These are phyloP conservation scores for Saccharomycopsis vini DNA, from an alignment of 805 yeast species.

Conservation along the genomic window DNA sequence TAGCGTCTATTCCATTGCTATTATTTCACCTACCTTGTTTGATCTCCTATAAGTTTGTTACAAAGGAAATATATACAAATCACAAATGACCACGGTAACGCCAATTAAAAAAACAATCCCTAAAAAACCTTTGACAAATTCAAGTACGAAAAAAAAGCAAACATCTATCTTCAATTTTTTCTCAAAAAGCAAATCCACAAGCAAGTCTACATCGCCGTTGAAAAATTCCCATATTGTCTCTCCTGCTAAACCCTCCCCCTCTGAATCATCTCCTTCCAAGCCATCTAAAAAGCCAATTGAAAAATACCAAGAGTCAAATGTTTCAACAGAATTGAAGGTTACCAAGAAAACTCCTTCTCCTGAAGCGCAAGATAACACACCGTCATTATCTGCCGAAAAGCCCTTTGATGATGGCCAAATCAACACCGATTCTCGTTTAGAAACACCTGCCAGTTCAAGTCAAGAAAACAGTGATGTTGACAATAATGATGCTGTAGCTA, in stretches of 20 bases:
- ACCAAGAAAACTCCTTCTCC: too few species aligned
- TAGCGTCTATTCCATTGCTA: too few species aligned
- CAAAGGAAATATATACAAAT: background rate
- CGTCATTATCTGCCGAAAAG: too few species aligned
- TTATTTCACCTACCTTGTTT: too few species aligned
- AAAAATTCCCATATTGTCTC: background rate
- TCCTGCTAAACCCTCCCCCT: background rate
- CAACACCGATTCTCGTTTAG: too few species aligned
- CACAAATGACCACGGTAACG: background rate
- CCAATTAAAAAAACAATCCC: background rate
- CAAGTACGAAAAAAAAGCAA: slow-evolving; percentile 27
- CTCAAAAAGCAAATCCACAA: slow-evolving; percentile 20
- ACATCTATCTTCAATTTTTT: slow-evolving; percentile 29
- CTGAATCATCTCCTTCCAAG: background rate
- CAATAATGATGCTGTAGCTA: background rate
- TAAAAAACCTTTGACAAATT: background rate
- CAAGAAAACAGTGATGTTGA: slow-evolving; percentile 9
- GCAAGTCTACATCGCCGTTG: background rate
- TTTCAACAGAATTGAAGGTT: too few species aligned
- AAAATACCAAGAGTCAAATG: too few species aligned
- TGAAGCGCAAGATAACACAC: too few species aligned
- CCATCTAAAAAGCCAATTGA: too few species aligned
- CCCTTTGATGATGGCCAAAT: too few species aligned
- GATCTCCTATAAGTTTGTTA: too few species aligned
- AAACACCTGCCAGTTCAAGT: slow-evolving; percentile 10